A percentile compares a stretch with the other conserved stretches of the same genome.
These are phyloP conservation scores for Tillandsia fasciculata DNA, from an alignment of 176 grass and related monocot species.

Conservation along the genomic window DNA sequence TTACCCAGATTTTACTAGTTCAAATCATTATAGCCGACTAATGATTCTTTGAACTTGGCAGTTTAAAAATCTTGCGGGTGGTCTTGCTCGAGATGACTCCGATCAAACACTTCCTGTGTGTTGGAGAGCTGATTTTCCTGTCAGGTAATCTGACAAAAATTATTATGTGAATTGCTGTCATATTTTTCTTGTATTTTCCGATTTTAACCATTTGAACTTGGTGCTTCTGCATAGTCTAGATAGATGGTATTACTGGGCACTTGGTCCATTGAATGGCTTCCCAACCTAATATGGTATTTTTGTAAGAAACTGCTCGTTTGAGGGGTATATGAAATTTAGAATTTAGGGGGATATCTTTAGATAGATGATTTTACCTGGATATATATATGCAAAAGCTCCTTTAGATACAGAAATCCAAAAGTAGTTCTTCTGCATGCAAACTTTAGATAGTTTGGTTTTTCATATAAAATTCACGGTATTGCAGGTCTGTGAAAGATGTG, in stretches of 20 bases:
- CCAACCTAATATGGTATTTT: too few species aligned
- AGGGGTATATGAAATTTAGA: too few species aligned
- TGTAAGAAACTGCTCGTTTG: too few species aligned
- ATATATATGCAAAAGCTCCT: too few species aligned
- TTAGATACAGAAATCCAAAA: too few species aligned
- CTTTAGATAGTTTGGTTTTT: slow-evolving; percentile 6
- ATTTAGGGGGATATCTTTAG: too few species aligned
- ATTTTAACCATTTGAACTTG: background rate
- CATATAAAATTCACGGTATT: slow-evolving; percentile 19
- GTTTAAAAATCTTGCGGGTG: slow-evolving; percentile 34
- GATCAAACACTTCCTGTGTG: slow-evolving; percentile 75
- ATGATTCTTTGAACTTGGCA: slow-evolving; percentile 24
- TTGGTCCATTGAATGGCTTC: too few species aligned
- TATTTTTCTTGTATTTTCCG: background rate
- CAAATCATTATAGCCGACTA: slow-evolving; percentile 8
- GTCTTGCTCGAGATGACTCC: slow-evolving; percentile 60
- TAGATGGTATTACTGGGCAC: background rate
- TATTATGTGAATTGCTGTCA: background rate
- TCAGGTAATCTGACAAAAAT: slow-evolving; percentile 46
- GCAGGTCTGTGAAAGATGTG: slow-evolving; percentile 71
- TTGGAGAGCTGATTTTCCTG: slow-evolving; percentile 60
- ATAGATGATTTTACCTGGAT: too few species aligned
- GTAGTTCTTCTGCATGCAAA: background rate
- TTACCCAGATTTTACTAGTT: background rate
- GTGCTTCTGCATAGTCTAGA: background rate